These are phyloP conservation scores for Pseudoturritis turrita DNA, from an alignment of 345 rosid genomes.

Conservation along the genomic window DNA sequence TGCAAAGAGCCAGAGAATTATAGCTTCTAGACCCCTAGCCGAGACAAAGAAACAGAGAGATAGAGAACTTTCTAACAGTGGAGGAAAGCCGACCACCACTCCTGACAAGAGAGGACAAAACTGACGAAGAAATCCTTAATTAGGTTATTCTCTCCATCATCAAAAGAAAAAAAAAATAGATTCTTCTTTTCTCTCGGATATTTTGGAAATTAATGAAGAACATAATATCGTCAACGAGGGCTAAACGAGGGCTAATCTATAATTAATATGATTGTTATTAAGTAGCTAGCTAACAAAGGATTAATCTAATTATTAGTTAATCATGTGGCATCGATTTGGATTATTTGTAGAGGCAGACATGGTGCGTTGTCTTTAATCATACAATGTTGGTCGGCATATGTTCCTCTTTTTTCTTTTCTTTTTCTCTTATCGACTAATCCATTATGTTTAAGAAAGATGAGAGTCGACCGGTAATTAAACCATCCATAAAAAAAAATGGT, in stretches of 20 bases:
- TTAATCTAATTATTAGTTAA: constrained; percentile 12
- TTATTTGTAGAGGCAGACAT: constrained; percentile 22
- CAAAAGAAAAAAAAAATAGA: too few relatives aligned
- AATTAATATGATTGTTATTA: not conserved
- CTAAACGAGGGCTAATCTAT: not conserved
- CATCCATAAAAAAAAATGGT: not conserved
- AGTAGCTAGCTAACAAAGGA: not conserved
- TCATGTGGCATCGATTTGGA: constrained; percentile 3
- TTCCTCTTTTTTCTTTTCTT: not conserved
- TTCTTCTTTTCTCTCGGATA: not conserved
- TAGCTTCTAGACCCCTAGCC: too few relatives aligned
- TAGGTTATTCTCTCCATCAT: too few relatives aligned
- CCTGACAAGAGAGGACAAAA: too few relatives aligned
- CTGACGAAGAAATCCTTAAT: too few relatives aligned
- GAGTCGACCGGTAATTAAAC: not conserved
- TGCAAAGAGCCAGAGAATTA: too few relatives aligned
- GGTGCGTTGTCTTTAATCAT: constrained; percentile 32
- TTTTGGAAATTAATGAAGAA: not conserved
- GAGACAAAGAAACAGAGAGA: too few relatives aligned
- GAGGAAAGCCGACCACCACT: too few relatives aligned
- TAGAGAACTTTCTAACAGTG: too few relatives aligned
- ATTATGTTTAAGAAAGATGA: not conserved
- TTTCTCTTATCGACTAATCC: not conserved
- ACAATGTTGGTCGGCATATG: constrained; percentile 19
- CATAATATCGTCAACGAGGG: constrained; percentile 4